Percentiles rank a stretch among this genome's conserved stretches.
These are phyloP conservation scores for Cordyceps cicadae DNA, from an alignment of 2,329 filamentous ascomycete genomes.

Conservation along the genomic window DNA sequence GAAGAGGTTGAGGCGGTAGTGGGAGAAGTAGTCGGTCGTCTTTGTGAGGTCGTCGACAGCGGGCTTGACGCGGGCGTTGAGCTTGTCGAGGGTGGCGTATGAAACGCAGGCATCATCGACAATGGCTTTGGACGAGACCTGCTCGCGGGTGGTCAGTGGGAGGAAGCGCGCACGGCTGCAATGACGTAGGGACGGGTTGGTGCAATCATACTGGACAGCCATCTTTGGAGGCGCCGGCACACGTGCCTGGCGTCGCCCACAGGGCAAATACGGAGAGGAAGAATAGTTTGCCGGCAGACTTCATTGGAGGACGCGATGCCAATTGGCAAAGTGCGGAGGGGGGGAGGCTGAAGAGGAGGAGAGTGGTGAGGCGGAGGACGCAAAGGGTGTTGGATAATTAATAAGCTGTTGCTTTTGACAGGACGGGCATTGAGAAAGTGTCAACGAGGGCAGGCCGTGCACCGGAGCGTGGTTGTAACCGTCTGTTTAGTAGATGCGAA, in stretches of 20 bases:
- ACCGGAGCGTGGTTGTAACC: neutral
- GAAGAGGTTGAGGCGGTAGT: conserved; percentile 92
- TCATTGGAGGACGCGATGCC: conserved; percentile 31
- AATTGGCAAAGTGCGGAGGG: neutral
- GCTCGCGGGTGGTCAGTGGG: conserved; percentile 48
- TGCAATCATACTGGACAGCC: conserved; percentile 44
- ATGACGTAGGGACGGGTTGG: conserved; percentile 8
- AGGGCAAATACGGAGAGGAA: conserved; percentile 49
- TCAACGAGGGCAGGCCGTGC: neutral
- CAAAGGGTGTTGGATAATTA: neutral
- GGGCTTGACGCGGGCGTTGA: conserved; percentile 72
- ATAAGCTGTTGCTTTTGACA: conserved; percentile 7
- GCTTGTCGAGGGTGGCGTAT: conserved; percentile 76
- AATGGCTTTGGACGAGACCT: conserved; percentile 84
- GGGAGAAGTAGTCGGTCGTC: conserved; percentile 94
- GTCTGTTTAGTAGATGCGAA: neutral
- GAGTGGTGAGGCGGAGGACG: neutral
- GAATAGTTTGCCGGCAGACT: conserved; percentile 44
- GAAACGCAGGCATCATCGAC: conserved; percentile 93
- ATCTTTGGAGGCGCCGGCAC: conserved; percentile 33
- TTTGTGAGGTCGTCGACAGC: conserved; percentile 72
- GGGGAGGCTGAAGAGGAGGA: neutral
- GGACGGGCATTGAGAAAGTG: neutral
- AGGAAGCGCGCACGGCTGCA: neutral
- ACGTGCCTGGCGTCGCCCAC: conserved; percentile 41